Evolutionary conservation across 108 stramenopile genomes (phyloP).

Genomic region (Cyclotella sp.): DNA sequence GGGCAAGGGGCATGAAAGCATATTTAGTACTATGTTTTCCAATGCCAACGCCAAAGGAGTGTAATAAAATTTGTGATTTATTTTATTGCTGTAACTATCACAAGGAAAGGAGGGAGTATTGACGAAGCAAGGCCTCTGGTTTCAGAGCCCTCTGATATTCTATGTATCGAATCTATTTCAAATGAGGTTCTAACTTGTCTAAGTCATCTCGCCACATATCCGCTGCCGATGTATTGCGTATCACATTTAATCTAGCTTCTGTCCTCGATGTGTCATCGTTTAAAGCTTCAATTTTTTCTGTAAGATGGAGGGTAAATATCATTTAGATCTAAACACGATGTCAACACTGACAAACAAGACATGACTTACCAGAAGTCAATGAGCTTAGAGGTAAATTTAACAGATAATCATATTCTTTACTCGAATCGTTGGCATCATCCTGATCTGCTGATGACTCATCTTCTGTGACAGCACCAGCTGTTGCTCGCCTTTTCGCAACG

Average conservation of each 20-base stretch:
- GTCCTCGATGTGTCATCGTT: conserved; percentile 68
- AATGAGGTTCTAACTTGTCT: conserved; percentile 73
- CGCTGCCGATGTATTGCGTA: conserved; percentile 56
- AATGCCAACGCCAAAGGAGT: too few relatives aligned
- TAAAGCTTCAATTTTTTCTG: conserved; percentile 74
- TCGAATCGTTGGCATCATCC: conserved; percentile 9
- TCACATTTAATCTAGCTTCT: conserved; percentile 58
- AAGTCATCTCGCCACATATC: conserved; percentile 88
- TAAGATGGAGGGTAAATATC: neutral
- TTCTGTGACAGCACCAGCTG: neutral
- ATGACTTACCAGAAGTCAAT: conserved; percentile 53
- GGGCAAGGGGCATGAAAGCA: neutral
- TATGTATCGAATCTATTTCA: conserved; percentile 6
- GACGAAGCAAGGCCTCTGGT: too few relatives aligned
- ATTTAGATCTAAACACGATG: neutral
- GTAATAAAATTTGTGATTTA: too few relatives aligned
- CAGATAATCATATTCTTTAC: conserved; percentile 82
- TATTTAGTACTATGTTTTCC: too few relatives aligned
- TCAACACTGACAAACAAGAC: neutral
- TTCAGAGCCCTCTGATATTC: too few relatives aligned
- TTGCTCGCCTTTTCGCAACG: conserved; percentile 29
- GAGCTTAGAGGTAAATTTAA: conserved; percentile 84
- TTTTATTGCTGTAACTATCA: neutral
- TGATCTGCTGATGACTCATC: conserved; percentile 23
- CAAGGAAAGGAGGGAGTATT: too few relatives aligned